Conservation (phyloP, 768 basidiomycete species). For the Russula abietina region DNA sequence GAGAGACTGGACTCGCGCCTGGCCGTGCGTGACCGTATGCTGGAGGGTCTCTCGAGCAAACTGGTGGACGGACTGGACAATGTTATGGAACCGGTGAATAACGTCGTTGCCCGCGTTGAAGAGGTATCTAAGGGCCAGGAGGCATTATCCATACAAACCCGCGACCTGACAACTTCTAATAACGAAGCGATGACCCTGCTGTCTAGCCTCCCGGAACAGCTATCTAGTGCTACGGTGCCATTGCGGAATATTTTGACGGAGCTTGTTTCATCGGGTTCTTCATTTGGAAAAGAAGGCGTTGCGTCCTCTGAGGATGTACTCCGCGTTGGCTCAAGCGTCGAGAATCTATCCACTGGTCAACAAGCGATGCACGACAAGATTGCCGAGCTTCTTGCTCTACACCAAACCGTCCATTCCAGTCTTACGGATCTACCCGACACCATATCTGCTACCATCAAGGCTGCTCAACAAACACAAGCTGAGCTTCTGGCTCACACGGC, state of each 20-base stretch:
- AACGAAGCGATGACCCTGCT: slow-evolving; percentile 39
- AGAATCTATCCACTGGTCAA: slow-evolving; percentile 47
- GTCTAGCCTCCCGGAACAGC: slow-evolving; percentile 42
- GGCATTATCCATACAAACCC: slow-evolving; percentile 36
- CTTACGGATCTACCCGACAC: slow-evolving; percentile 54
- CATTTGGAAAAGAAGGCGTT: slow-evolving; percentile 24
- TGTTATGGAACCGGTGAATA: slow-evolving; percentile 39
- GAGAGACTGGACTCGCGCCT: slow-evolving; percentile 79
- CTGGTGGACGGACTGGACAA: slow-evolving; percentile 49
- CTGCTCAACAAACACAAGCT: slow-evolving; percentile 54
- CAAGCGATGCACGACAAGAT: slow-evolving; percentile 42
- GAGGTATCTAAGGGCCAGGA: slow-evolving; percentile 40
- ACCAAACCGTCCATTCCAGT: slow-evolving; percentile 48
- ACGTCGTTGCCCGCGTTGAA: slow-evolving; percentile 38
- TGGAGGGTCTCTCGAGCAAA: slow-evolving; percentile 50
- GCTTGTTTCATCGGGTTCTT: slow-evolving; percentile 23
- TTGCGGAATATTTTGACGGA: slow-evolving; percentile 34
- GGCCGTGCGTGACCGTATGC: slow-evolving; percentile 65
- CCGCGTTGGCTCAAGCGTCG: slow-evolving; percentile 45
- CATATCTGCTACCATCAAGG: slow-evolving; percentile 46
- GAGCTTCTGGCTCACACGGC: slow-evolving; percentile 57
- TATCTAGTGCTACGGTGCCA: slow-evolving; percentile 41
- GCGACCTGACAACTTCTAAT: slow-evolving; percentile 37
- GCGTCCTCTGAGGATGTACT: slow-evolving; percentile 30
- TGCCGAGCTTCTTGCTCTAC: slow-evolving; percentile 44